phyloP scores from a whole-genome alignment of 139 green algal species.

The Spirogloea muscicola region DNA sequence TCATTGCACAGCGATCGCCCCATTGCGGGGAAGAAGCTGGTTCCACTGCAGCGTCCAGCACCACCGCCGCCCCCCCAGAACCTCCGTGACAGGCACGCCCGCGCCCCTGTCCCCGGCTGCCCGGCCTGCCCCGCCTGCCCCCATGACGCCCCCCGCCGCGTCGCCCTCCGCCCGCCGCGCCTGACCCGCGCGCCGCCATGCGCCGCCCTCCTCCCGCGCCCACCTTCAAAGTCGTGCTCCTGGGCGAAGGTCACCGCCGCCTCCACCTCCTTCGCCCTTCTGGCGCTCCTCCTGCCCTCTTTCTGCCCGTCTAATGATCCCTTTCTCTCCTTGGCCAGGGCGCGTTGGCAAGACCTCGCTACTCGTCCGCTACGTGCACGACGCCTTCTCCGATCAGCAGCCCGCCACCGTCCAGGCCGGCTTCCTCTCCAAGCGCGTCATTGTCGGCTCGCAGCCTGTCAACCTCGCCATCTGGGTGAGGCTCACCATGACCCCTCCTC shows the following conservation, averaged over 20 bases:
- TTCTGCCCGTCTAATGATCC: not conserved
- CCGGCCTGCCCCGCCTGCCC: not conserved
- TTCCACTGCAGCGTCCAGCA: not conserved
- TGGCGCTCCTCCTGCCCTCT: not conserved
- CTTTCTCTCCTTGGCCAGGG: slow-evolving; percentile 23
- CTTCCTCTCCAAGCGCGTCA: slow-evolving; percentile 35
- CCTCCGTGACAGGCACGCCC: not conserved
- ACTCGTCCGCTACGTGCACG: slow-evolving; percentile 24
- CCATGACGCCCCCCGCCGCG: too few species aligned
- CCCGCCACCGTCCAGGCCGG: slow-evolving; percentile 36
- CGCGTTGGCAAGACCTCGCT: slow-evolving; percentile 49
- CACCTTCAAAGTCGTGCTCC: not conserved
- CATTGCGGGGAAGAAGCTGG: not conserved
- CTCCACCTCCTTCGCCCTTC: not conserved
- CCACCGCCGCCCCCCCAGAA: not conserved
- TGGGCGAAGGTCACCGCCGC: not conserved
- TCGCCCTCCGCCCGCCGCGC: too few species aligned
- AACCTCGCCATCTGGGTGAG: slow-evolving; percentile 36
- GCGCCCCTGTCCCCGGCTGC: not conserved
- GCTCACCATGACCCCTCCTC: not conserved
- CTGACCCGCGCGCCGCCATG: too few species aligned
- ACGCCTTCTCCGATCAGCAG: slow-evolving; percentile 31
- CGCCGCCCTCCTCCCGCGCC: not conserved
- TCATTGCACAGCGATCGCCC: too few species aligned
- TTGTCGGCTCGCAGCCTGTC: not conserved